Percentiles rank a stretch among this genome's conserved stretches.
Conservation (phyloP, 1,139 yeast species). For the Scheffersomyces segobiensis region DNA sequence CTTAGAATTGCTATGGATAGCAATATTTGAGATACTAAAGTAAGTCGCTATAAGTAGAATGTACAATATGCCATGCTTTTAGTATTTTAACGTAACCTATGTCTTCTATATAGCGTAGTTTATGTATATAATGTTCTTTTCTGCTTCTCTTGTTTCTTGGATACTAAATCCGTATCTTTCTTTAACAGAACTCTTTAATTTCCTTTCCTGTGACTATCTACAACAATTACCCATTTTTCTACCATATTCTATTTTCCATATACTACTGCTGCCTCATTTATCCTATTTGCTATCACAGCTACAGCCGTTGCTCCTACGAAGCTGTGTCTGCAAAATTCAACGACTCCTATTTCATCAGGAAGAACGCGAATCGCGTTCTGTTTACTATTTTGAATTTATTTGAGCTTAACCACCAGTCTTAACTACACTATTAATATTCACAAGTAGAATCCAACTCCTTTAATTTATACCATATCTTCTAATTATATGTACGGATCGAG, state of each 20-base stretch:
- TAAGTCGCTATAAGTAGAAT: neutral
- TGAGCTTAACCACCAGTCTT: too few relatives aligned
- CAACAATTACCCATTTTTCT: neutral
- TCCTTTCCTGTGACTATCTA: too few relatives aligned
- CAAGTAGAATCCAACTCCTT: too few relatives aligned
- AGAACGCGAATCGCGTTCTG: neutral
- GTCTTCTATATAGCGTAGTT: too few relatives aligned
- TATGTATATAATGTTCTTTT: too few relatives aligned
- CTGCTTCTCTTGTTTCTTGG: too few relatives aligned
- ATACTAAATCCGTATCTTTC: neutral
- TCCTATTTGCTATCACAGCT: neutral
- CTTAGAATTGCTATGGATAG: neutral
- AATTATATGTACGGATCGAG: conserved; percentile 18
- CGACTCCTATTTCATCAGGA: neutral
- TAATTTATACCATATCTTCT: neutral
- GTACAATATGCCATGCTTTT: neutral
- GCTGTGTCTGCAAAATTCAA: neutral
- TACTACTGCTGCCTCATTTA: too few relatives aligned
- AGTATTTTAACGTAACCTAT: too few relatives aligned
- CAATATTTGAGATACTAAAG: neutral
- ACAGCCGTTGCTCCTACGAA: neutral
- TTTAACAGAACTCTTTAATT: too few relatives aligned
- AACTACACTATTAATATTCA: neutral
- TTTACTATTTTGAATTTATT: neutral
- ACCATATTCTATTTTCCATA: neutral